A percentile compares a stretch with the other conserved stretches of the same genome.
These are phyloP conservation scores for Scenedesmus sp. DNA, from an alignment of 163 green algal genomes.

Conservation along the genomic window DNA sequence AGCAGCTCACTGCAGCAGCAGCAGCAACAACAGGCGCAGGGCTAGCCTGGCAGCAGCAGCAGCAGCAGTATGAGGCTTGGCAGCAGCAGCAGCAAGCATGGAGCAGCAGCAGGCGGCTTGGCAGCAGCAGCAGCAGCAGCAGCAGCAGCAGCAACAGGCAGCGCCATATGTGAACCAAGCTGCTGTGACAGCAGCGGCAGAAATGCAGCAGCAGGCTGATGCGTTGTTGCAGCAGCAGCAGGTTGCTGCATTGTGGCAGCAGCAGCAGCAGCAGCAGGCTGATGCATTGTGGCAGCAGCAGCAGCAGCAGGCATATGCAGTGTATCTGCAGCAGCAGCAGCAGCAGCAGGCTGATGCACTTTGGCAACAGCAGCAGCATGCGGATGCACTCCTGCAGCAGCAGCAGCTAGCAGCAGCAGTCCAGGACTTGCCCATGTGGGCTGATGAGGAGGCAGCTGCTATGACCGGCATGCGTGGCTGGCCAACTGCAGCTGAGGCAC, in stretches of 20 bases:
- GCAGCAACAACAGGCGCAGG: not conserved
- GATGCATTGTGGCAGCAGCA: not conserved
- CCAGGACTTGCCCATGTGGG: not conserved
- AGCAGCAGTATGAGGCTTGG: not conserved
- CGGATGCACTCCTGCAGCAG: not conserved
- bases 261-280: not conserved
- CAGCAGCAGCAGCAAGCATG: conserved; percentile 4
- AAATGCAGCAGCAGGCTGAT: not conserved
- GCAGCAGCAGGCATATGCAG: not conserved
- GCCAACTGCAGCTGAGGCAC: not conserved
- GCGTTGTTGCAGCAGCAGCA: not conserved
- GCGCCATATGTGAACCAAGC: not conserved
- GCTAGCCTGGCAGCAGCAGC: not conserved
- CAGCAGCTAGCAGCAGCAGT: not conserved
- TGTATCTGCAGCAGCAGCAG: not conserved
- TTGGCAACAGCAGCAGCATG: not conserved
- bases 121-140: too few species aligned
- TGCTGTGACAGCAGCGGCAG: not conserved
- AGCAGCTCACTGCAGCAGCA: not conserved
- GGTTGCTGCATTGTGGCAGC: not conserved
- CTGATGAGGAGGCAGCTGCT: not conserved
- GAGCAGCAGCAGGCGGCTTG: too few species aligned
- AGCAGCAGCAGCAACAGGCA: conserved; percentile 13
- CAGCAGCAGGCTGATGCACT: not conserved
- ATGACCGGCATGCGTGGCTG: too few species aligned